Evolutionary conservation across 2,329 filamentous ascomycete genomes (phyloP).

Genomic region (Diaporthe aspalathi): DNA sequence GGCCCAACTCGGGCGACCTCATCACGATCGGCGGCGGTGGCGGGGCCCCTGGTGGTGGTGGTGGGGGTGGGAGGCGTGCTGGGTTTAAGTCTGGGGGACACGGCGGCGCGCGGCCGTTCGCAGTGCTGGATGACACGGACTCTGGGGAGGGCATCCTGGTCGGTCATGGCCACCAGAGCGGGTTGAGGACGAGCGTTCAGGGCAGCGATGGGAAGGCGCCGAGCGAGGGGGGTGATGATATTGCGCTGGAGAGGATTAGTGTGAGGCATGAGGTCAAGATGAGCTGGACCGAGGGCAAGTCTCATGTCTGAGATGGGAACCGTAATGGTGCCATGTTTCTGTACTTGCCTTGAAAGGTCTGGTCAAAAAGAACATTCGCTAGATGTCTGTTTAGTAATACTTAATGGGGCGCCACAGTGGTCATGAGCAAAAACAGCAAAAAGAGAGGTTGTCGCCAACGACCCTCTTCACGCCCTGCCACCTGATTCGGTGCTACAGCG

Average conservation of each 20-base stretch:
- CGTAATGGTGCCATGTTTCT: neutral
- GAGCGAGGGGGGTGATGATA: slow-evolving; percentile 19
- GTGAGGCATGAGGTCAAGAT: slow-evolving; percentile 18
- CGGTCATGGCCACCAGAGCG: neutral
- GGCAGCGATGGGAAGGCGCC: slow-evolving; percentile 14
- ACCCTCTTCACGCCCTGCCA: slow-evolving; percentile 19
- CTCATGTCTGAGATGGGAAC: neutral
- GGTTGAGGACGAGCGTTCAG: slow-evolving; percentile 3
- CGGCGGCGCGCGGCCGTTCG: neutral
- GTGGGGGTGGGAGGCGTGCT: neutral
- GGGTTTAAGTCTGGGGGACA: neutral
- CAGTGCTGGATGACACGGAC: slow-evolving; percentile 2
- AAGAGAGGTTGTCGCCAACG: slow-evolving; percentile 9
- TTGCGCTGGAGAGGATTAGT: neutral
- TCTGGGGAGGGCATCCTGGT: slow-evolving; percentile 4
- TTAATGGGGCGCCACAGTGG: neutral
- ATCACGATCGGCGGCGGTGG: slow-evolving; percentile 1
- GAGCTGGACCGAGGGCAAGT: slow-evolving; percentile 17
- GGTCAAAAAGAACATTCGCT: neutral
- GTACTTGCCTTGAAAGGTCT: neutral
- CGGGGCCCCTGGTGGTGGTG: too few relatives aligned
- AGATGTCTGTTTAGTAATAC: neutral
- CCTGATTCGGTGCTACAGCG: slow-evolving; percentile 7
- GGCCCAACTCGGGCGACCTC: neutral
- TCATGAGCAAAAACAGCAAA: neutral